phyloP scores from a whole-genome alignment of 495 filamentous ascomycete species.

The Neurospora sp. region DNA sequence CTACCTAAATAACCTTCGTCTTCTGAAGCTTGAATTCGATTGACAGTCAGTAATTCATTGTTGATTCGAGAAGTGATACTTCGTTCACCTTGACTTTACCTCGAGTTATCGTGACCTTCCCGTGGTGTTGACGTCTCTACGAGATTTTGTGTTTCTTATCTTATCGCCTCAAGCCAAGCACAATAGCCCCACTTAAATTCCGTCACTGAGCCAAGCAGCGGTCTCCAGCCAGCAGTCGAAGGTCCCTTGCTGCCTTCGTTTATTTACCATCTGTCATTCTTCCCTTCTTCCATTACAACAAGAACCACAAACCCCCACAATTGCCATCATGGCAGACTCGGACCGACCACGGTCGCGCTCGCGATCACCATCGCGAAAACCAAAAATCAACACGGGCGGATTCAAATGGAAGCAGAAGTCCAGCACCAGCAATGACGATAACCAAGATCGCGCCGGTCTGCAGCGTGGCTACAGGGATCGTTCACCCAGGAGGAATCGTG shows the following conservation, averaged over 20 bases:
- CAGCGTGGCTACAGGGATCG: conserved; percentile 47
- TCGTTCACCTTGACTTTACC: not conserved
- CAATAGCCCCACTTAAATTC: conserved; percentile 16
- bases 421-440: conserved; percentile 38
- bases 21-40: not conserved
- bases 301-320: not conserved
- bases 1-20: not conserved
- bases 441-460: conserved; percentile 32
- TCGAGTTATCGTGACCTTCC: not conserved
- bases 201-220: not conserved
- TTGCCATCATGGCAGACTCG: conserved; percentile 20
- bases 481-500: conserved; percentile 26
- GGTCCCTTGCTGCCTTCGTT: not conserved
- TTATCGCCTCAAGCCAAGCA: not conserved
- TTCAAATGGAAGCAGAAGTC: conserved; percentile 62
- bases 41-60: not conserved
- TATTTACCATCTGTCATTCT: not conserved
- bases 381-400: conserved; percentile 39
- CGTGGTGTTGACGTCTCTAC: not conserved
- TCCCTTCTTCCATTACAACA: not conserved
- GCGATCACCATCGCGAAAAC: conserved; percentile 22
- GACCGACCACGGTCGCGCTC: conserved; percentile 27
- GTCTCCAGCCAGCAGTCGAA: not conserved
- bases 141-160: not conserved
- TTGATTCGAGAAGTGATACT: not conserved